Evolutionary conservation across 2,329 filamentous ascomycete species (phyloP), one percentile per base, ranked within the genome.

Genomic region (Zymoseptoria pseudotritici): DNA sequence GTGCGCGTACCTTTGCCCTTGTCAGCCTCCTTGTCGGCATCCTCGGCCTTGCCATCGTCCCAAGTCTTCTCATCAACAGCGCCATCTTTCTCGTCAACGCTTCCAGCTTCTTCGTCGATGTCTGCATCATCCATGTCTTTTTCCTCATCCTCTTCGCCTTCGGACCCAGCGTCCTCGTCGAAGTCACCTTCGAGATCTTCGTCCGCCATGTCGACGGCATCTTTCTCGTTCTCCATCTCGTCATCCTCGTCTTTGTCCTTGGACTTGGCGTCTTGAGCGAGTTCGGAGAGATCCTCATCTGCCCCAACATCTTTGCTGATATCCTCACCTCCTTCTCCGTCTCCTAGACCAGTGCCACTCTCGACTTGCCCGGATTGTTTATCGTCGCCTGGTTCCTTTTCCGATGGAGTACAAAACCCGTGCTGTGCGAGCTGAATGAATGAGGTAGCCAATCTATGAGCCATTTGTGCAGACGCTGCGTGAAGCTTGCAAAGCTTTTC

Each of bases 11-110:
- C 78, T 51, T 77, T 71, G 50, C 73, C 74, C 10, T 78, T 82
- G 58, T 91, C 86, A 5, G 85, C 87, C 70, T 90, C 80, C 69
- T 90, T 88, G 52, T 97, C 89, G 66, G 94, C 94, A 54, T 92
- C 86, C 52, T 92, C 83, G 54, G 87, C 82, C 51, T 90, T 87
- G 46, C 78, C 86, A 49, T 91, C 92, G 74, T 99, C 92, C 94
- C 94, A 99, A 83, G 97, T 91, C 80, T 97, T 99, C 77, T 99
- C 95, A 72, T 99, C 95, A 1, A 97, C 89, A 20, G 93, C 91
- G 69, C 92, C 94, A 4, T 89, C 84, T 74, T 97, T 91, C 68
- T 96, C 92, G 65, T 97, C 91, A 72, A 95, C 87, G 55, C 79
- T 77, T 9, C 90, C 87, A n/a, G 87, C 79, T 31, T 86, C 83